A percentile compares a stretch with the other conserved stretches of the same genome.
phyloP scores from a whole-genome alignment of 164 flowering plant species.

The Aristolochia californica region DNA sequence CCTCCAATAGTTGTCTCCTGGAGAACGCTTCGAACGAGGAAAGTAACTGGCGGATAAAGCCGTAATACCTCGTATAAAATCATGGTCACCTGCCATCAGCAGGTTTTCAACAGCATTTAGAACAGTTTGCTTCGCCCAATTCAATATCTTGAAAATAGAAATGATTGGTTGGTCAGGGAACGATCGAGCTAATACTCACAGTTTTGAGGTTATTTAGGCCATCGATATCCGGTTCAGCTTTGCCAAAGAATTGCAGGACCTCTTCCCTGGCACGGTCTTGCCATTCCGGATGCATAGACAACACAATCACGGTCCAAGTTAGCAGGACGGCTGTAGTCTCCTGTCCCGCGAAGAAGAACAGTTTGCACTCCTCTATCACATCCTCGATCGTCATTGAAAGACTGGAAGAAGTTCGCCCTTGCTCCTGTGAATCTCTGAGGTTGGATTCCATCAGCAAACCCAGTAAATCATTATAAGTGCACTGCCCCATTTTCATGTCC shows the following conservation, averaged over 20 bases:
- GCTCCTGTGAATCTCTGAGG: neutral
- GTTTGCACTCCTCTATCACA: conserved; percentile 41
- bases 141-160: neutral
- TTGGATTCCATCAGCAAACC: conserved; percentile 9
- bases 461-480: conserved; percentile 3
- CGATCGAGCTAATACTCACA: conserved; percentile 15
- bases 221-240: conserved; percentile 17
- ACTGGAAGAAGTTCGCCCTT: neutral
- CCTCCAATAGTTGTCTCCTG: conserved; percentile 1
- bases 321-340: conserved; percentile 40
- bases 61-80: conserved; percentile 7
- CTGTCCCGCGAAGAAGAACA: conserved; percentile 41
- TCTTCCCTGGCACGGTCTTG: conserved; percentile 45
- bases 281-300: conserved; percentile 37
- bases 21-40: neutral
- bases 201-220: conserved; percentile 25
- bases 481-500: conserved; percentile 6
- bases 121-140: no score
- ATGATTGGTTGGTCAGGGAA: neutral
- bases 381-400: conserved; percentile 32
- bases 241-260: conserved; percentile 22
- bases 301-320: conserved; percentile 33
- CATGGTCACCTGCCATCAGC: conserved; percentile 5
- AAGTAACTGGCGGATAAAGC: conserved; percentile 1
- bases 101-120: no score